Conservation (phyloP, 2,329 filamentous ascomycete genomes). For the Sclerotinia trifoliorum region DNA sequence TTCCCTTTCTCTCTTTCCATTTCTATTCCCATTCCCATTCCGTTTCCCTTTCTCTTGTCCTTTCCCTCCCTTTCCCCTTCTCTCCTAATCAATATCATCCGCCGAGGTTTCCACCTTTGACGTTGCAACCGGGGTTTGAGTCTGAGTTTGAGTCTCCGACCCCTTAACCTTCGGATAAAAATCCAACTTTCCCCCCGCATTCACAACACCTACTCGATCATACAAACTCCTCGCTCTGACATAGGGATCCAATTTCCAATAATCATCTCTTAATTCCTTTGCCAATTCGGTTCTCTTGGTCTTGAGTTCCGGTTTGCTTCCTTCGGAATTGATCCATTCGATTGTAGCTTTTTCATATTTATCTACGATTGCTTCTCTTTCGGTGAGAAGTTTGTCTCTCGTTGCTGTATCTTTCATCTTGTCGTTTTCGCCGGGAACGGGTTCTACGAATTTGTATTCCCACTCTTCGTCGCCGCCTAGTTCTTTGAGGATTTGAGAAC, state of each 20-base stretch:
- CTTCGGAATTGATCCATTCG: conserved; percentile 63
- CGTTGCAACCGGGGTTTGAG: conserved; percentile 26
- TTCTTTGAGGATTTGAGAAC: conserved; percentile 71
- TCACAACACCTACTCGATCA: conserved; percentile 74
- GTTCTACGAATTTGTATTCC: conserved; percentile 80
- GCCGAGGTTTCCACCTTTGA: conserved; percentile 21
- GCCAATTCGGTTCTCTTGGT: conserved; percentile 61
- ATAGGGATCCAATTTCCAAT: conserved; percentile 90
- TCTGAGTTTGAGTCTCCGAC: conserved; percentile 19
- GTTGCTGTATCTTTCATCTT: conserved; percentile 65
- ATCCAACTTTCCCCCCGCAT: conserved; percentile 63
- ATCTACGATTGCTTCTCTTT: conserved; percentile 63
- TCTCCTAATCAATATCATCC: conserved; percentile 37
- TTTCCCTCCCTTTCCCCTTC: background rate
- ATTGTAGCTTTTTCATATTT: conserved; percentile 73
- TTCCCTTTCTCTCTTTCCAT: background rate
- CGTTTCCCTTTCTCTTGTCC: background rate
- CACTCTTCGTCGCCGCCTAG: conserved; percentile 84
- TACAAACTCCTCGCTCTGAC: conserved; percentile 80
- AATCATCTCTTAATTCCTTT: conserved; percentile 65
- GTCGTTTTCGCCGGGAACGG: conserved; percentile 71
- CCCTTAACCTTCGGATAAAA: conserved; percentile 57
- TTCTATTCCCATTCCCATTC: background rate
- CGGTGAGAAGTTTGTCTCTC: conserved; percentile 60
- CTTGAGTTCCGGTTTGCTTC: conserved; percentile 47